Base-by-base conservation (phyloP, 1,284 basidiomycete species). In the Peniophora sp. region DNA sequence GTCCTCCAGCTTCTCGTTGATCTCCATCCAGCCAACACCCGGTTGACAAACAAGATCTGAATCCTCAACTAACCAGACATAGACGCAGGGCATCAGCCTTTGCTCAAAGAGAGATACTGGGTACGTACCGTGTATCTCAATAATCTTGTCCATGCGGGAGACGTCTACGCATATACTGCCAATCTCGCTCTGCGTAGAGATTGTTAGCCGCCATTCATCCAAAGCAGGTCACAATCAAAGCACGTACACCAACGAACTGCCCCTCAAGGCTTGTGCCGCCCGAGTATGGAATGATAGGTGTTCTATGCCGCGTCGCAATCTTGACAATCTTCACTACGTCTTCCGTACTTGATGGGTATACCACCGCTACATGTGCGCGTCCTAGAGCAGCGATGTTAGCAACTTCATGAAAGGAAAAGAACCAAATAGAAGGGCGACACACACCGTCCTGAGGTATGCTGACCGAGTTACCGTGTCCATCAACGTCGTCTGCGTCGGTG, bases 81-180 rank as follows among this genome's bases (percentile, higher is more conserved):
- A 34, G 17, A n/a, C 9, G 43, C 46, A 14, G 27, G 19, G 10
- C 10, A 22, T 41, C 8, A 17, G 16, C 38, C n/a, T 17, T 17
- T 6, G 8, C 38, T 12, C 5, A 12, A 6, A 12, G 5, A 6
- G 27, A 32, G 27, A 6, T 12, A 12, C 5, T 32, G 10, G 23
- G 10, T 11, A 10, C 44, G 14, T 9, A 45, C 87, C 82, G 60
- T 92, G 79, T 50, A 93, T 82, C 52, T 78, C 75, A 14, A 96
- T 60, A 49, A 97, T 88, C 54, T 80, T 77, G 65, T 94, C 80
- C 94, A 98, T 97, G 9, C 70, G 68, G 1, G 81, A 82, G 67
- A 97, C 71, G 66, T 97, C 93, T 19, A 97, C 71, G 54, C 88
- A 92, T 53, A 96, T 91, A 5, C 89, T 84, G 10, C 89, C 89